phyloP scores from a whole-genome alignment of 2,329 filamentous ascomycete species.

The Clonostachys byssicola region DNA sequence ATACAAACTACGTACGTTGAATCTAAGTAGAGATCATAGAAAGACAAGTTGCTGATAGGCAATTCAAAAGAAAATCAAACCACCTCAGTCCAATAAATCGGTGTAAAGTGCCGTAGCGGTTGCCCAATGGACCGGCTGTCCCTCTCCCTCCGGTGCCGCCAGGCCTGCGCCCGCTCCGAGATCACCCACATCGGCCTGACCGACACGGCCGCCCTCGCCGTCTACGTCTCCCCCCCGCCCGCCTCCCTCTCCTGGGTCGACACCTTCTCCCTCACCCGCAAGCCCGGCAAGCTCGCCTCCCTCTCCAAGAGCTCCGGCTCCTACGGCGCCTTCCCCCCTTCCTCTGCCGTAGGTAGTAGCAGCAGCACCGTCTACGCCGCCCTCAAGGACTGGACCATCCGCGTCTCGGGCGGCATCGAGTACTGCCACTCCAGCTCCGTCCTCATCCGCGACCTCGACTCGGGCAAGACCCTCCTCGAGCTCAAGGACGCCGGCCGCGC shows the following conservation, averaged over 20 bases:
- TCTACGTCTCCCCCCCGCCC: constrained; percentile 17
- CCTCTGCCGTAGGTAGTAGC: neutral
- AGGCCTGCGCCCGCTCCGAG: constrained; percentile 19
- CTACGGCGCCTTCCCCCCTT: constrained; percentile 16
- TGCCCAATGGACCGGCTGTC: neutral
- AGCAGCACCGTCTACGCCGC: constrained; percentile 12
- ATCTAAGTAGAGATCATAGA: no score
- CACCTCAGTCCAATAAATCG: neutral
- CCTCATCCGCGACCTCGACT: constrained; percentile 19
- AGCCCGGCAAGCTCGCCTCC: neutral
- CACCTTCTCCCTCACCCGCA: constrained; percentile 19
- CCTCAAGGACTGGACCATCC: constrained; percentile 21
- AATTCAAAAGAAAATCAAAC: no score
- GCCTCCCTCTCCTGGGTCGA: constrained; percentile 27
- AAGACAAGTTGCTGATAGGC: no score
- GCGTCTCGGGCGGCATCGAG: constrained; percentile 19
- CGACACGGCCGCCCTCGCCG: constrained; percentile 17
- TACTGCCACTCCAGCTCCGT: constrained; percentile 21
- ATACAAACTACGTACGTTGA: no score
- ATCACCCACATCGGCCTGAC: constrained; percentile 24
- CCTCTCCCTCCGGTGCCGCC: constrained; percentile 17
- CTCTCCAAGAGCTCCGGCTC: constrained; percentile 22
- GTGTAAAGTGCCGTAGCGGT: neutral
- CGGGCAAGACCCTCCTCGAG: constrained; percentile 21
- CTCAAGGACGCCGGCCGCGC: constrained; percentile 17